These are phyloP conservation scores for Emmonsia crescens DNA, from an alignment of 2,329 filamentous ascomycete genomes.

Conservation along the genomic window DNA sequence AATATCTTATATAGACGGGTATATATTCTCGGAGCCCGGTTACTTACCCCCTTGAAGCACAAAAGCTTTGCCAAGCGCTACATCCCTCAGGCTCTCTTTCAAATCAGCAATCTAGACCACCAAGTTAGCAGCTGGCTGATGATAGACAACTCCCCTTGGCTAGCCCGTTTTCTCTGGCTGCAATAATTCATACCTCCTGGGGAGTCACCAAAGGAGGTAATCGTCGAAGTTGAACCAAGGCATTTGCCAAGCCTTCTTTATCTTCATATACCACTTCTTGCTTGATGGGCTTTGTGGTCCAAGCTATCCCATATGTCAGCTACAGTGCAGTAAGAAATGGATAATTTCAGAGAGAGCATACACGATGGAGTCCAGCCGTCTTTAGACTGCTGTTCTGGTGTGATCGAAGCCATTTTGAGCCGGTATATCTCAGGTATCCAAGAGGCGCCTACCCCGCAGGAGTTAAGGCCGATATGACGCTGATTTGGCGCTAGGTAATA, in stretches of 20 bases:
- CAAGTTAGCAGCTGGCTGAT: slow-evolving; percentile 8
- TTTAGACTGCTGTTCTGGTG: background rate
- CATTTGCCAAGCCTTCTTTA: slow-evolving; percentile 26
- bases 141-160: background rate
- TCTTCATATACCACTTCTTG: slow-evolving; percentile 40
- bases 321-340: slow-evolving; percentile 4
- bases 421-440: background rate
- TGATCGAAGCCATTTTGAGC: background rate
- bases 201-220: slow-evolving; percentile 39
- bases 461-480: background rate
- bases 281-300: slow-evolving; percentile 36
- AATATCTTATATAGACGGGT: background rate
- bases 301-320: slow-evolving; percentile 19
- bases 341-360: background rate
- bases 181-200: slow-evolving; percentile 26
- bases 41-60: slow-evolving; percentile 71
- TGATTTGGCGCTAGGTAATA: background rate
- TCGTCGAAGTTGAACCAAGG: slow-evolving; percentile 32
- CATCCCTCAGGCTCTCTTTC: slow-evolving; percentile 68
- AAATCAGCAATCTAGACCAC: slow-evolving; percentile 56
- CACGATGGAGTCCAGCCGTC: slow-evolving; percentile 15
- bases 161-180: background rate
- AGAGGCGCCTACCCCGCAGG: background rate
- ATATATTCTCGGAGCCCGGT: background rate
- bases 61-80: slow-evolving; percentile 83